These are phyloP conservation scores for Colletotrichum shisoi DNA, from an alignment of 2,329 filamentous ascomycete genomes.

Conservation along the genomic window DNA sequence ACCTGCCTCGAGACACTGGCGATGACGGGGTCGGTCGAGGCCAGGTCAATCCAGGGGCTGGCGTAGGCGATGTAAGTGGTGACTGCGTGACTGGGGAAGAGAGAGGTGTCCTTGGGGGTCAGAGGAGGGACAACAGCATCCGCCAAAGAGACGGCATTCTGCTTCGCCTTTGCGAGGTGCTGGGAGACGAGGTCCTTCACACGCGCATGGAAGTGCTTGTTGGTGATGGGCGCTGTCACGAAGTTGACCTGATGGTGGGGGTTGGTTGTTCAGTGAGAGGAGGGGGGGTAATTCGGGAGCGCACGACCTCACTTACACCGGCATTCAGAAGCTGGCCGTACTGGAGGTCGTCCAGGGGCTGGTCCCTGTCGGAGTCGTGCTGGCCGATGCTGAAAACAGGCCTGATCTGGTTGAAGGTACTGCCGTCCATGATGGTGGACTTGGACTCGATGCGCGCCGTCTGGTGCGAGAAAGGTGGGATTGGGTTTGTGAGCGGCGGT, in stretches of 20 bases:
- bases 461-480: constrained; percentile 10
- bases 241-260: constrained; percentile 71
- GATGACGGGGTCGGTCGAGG: constrained; percentile 81
- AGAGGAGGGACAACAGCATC: constrained; percentile 72
- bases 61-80: constrained; percentile 78
- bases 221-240: constrained; percentile 81
- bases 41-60: constrained; percentile 94
- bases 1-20: constrained; percentile 89
- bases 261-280: constrained; percentile 36
- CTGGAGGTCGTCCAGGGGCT: constrained; percentile 69
- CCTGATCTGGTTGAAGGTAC: constrained; percentile 41
- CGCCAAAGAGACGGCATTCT: constrained; percentile 53
- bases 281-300: constrained; percentile 9
- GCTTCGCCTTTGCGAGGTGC: constrained; percentile 60
- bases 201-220: constrained; percentile 72
- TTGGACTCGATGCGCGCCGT: constrained; percentile 10
- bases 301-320: constrained; percentile 63
- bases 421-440: constrained; percentile 23
- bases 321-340: constrained; percentile 73
- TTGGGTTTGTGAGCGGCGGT: constrained; percentile 14
- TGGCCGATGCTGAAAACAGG: constrained; percentile 74
- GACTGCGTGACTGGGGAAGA: constrained; percentile 73
- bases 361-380: constrained; percentile 70
- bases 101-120: constrained; percentile 78
- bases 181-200: constrained; percentile 68